Evolutionary conservation across 2,329 filamentous ascomycete species (phyloP).

Genomic region (Colletotrichum gloeosporioides): DNA sequence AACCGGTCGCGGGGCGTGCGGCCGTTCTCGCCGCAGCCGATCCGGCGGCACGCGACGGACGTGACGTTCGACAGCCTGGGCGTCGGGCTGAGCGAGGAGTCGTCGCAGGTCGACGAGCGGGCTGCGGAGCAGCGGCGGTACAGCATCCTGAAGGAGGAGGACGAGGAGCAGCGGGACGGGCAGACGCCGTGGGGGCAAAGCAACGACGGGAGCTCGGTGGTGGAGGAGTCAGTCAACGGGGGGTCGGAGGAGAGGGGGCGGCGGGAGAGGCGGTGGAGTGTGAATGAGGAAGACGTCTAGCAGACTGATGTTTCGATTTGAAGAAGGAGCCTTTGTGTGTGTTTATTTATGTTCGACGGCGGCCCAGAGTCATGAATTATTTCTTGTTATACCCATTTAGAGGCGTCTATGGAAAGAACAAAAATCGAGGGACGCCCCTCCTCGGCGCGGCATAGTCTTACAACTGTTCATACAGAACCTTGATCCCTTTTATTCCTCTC

Average conservation of each 20-base stretch:
- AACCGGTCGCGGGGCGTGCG: slow-evolving; percentile 59
- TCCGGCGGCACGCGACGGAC: slow-evolving; percentile 44
- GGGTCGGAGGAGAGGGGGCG: not conserved
- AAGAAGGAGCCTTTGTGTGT: not conserved
- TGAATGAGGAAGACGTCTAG: not conserved
- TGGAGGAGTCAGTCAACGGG: not conserved
- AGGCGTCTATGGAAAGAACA: not conserved
- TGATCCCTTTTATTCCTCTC: not conserved
- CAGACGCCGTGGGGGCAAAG: not conserved
- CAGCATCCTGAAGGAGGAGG: slow-evolving; percentile 2
- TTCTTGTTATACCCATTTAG: slow-evolving; percentile 22
- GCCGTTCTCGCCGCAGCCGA: slow-evolving; percentile 66
- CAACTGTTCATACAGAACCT: not conserved
- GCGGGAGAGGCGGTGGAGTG: slow-evolving; percentile 4
- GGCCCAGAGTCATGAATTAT: not conserved
- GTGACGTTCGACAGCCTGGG: slow-evolving; percentile 45
- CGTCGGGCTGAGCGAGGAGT: slow-evolving; percentile 21
- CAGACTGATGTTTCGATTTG: not conserved
- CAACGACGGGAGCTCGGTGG: not conserved
- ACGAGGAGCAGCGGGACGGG: not conserved
- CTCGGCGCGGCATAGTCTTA: not conserved
- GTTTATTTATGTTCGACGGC: not conserved
- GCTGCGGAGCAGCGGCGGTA: slow-evolving; percentile 1
- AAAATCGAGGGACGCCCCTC: not conserved
- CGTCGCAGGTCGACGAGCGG: slow-evolving; percentile 23